Evolutionary conservation across 257 asterid species (phyloP), one percentile per base, ranked within the genome.

Genomic region (Solanum piurae): DNA sequence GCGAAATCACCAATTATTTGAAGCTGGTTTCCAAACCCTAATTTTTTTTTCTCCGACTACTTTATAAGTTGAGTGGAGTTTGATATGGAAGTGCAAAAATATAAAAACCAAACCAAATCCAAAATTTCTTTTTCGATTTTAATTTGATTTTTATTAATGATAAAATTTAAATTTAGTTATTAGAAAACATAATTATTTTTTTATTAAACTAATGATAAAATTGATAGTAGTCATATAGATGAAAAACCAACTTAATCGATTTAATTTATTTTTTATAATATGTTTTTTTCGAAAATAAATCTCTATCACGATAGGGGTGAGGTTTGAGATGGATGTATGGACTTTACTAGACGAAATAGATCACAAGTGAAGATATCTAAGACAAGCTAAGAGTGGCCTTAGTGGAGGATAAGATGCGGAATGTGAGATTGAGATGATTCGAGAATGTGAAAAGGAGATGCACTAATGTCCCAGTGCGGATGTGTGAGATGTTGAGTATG

Each of bases 381-480:
- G 3, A 69, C 20, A 69, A 29, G 1, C 12, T 69, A 14, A 0
- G 3, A 69, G 38, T 29, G 0, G 0, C 7, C 3, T 69, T 6
- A 7, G 11, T 3, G 12, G 23, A 69, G n/a, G 12, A 29, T 0
- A 69, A 29, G 12, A 1, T 69, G 38, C 3, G 12, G 1, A 7
- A 29, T 6, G 37, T 29, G 23, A 69, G 10, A 29, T 4, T 6
- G 0, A 29, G 12, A 71, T 33, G n/a, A 7, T 31, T 71, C 0
- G 3, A 33, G 13, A 3, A 29, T 29, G 37, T 6, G 12, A 29
- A 13, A 0, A 69, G 23, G 11, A 12, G 6, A 69, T 69, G 20
- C 9, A 5, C 7, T 4, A 0, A 68, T 68, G 0, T 29, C 36
- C 34, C 0, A 29, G 37, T 68, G 38, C 5, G 1, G 0, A 14